These are phyloP conservation scores for Incumbomyces delicatus DNA, from an alignment of 2,329 filamentous ascomycete species.

Conservation along the genomic window DNA sequence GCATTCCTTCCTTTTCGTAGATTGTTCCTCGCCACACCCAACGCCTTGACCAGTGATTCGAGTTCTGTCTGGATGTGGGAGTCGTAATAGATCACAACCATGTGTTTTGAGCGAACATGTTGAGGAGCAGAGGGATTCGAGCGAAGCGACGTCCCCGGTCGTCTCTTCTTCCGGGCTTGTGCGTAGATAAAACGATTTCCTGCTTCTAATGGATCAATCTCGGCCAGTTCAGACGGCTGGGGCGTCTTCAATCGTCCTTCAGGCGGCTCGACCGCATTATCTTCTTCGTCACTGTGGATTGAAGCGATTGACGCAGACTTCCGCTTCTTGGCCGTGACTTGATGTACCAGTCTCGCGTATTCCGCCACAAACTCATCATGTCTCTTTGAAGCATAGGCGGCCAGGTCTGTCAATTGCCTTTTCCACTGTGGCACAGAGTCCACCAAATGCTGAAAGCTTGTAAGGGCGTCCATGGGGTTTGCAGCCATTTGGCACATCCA, in stretches of 20 bases:
- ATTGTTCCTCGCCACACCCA: slow-evolving; percentile 70
- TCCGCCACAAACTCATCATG: slow-evolving; percentile 35
- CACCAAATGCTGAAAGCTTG: slow-evolving; percentile 35
- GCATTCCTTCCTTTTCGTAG: slow-evolving; percentile 78
- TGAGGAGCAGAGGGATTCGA: slow-evolving; percentile 24
- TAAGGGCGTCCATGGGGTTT: slow-evolving; percentile 31
- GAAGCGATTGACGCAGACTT: slow-evolving; percentile 30
- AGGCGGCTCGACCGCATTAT: background rate
- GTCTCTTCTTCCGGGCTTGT: slow-evolving; percentile 28
- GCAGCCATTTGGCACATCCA: slow-evolving; percentile 5
- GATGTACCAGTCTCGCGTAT: slow-evolving; percentile 28
- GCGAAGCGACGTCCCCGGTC: slow-evolving; percentile 25
- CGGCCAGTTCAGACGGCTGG: slow-evolving; percentile 5
- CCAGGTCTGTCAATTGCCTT: slow-evolving; percentile 32
- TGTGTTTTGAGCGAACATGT: slow-evolving; percentile 56
- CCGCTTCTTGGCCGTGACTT: slow-evolving; percentile 31
- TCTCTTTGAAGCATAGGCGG: slow-evolving; percentile 30
- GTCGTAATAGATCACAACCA: slow-evolving; percentile 88
- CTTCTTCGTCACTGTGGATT: slow-evolving; percentile 25
- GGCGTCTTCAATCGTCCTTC: slow-evolving; percentile 7
- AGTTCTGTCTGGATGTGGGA: slow-evolving; percentile 75
- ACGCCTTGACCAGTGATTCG: slow-evolving; percentile 70
- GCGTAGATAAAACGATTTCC: slow-evolving; percentile 18
- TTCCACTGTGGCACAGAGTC: slow-evolving; percentile 39
- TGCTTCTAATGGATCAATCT: slow-evolving; percentile 17